Evolutionary conservation across 495 filamentous ascomycete genomes (phyloP).

Genomic region (Neurospora intermedia): DNA sequence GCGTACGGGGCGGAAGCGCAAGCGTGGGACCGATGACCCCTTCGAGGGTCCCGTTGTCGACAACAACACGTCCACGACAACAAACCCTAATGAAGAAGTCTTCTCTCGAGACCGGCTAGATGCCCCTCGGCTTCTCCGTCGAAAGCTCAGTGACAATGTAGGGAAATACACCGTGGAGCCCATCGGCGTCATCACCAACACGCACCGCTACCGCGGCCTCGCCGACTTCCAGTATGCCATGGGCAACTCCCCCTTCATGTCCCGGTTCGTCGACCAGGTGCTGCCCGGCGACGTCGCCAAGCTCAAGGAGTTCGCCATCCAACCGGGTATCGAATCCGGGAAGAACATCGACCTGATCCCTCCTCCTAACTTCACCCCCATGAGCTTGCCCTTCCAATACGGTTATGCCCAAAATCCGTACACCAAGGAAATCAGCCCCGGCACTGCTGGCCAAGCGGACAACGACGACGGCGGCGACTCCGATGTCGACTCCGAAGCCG

Average conservation of each 20-base stretch:
- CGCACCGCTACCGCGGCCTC: conserved; percentile 71
- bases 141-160: conserved; percentile 60
- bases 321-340: conserved; percentile 48
- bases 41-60: conserved; percentile 33
- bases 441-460: conserved; percentile 8
- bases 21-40: conserved; percentile 56
- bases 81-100: conserved; percentile 8
- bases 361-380: conserved; percentile 62
- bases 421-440: conserved; percentile 31
- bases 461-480: background rate
- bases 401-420: conserved; percentile 43
- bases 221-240: conserved; percentile 70
- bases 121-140: conserved; percentile 40
- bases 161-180: conserved; percentile 58
- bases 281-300: conserved; percentile 54
- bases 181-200: conserved; percentile 61
- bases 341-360: conserved; percentile 61
- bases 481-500: conserved; percentile 18
- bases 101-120: conserved; percentile 32
- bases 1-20: conserved; percentile 73
- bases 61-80: background rate
- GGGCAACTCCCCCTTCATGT: conserved; percentile 48
- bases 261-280: conserved; percentile 52
- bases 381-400: conserved; percentile 59
- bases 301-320: conserved; percentile 63